A percentile compares a stretch with the other conserved stretches of the same genome.
Evolutionary conservation across 345 rosid species (phyloP).

Genomic region (Dimocarpus longan): DNA sequence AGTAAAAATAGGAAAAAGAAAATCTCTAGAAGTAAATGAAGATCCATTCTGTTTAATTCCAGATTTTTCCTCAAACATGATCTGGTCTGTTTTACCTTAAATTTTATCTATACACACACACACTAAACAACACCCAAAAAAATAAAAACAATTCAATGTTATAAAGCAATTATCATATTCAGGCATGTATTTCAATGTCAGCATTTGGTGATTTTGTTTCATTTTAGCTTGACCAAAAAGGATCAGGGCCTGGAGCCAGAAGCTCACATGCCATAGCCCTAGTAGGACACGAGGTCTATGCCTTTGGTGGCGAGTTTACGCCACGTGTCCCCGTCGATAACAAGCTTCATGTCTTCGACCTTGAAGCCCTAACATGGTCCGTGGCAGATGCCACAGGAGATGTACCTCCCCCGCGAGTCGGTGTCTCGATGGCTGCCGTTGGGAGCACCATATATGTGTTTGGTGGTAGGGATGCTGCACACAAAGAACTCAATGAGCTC

Average conservation of each 20-base stretch:
- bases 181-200: not conserved
- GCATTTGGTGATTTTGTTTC: not conserved
- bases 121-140: too few relatives aligned
- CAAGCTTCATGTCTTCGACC: slow-evolving; percentile 69
- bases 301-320: slow-evolving; percentile 78
- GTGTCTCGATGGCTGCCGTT: slow-evolving; percentile 79
- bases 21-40: too few relatives aligned
- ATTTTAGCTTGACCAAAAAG: slow-evolving; percentile 73
- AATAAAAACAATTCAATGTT: too few relatives aligned
- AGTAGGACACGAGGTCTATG: slow-evolving; percentile 63
- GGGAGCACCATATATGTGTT: slow-evolving; percentile 63
- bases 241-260: slow-evolving; percentile 82
- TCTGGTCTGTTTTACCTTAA: too few relatives aligned
- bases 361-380: slow-evolving; percentile 62
- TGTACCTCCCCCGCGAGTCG: slow-evolving; percentile 86
- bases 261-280: slow-evolving; percentile 88
- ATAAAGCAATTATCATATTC: not conserved
- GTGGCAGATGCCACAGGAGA: slow-evolving; percentile 60
- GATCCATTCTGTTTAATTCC: too few relatives aligned
- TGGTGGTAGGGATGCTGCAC: slow-evolving; percentile 76
- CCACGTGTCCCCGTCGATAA: slow-evolving; percentile 95
- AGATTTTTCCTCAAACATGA: too few relatives aligned
- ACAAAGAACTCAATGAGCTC: slow-evolving; percentile 75
- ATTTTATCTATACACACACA: too few relatives aligned
- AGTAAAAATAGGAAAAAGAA: too few relatives aligned